Evolutionary conservation across 139 green algal genomes (phyloP).

Genomic region (Chlorella ohadii): DNA sequence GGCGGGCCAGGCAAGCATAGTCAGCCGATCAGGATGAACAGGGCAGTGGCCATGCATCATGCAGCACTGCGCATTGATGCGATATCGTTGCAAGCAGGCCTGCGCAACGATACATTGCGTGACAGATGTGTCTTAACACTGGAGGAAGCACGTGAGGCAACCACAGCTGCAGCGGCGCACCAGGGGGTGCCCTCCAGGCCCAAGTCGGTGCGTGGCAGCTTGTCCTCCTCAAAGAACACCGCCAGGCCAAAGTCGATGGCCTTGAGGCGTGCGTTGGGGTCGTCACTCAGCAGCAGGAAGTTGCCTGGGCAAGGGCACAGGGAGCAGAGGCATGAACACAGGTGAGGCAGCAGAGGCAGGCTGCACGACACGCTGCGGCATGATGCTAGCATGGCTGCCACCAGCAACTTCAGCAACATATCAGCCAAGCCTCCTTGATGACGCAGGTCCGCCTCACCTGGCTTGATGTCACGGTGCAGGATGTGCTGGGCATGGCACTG

Average conservation of each 20-base stretch:
- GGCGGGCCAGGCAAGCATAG: background rate
- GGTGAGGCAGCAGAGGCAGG: background rate
- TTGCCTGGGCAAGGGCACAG: conserved; percentile 68
- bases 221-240: conserved; percentile 81
- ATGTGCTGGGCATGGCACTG: conserved; percentile 63
- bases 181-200: conserved; percentile 92
- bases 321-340: no score
- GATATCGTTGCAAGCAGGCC: no score
- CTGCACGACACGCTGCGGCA: no score
- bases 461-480: conserved; percentile 74
- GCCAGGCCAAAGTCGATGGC: conserved; percentile 93
- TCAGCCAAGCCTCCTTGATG: no score
- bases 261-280: conserved; percentile 80
- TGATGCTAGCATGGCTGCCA: background rate
- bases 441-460: no score
- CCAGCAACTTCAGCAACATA: background rate
- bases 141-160: background rate
- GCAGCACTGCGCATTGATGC: no score
- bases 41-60: no score
- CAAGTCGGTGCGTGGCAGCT: conserved; percentile 81
- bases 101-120: no score
- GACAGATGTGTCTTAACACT: no score
- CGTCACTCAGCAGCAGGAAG: conserved; percentile 89
- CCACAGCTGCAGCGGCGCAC: conserved; percentile 39
- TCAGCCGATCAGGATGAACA: no score